Evolutionary conservation across 495 filamentous ascomycete species (phyloP).

Genomic region (Tuber indicum): DNA sequence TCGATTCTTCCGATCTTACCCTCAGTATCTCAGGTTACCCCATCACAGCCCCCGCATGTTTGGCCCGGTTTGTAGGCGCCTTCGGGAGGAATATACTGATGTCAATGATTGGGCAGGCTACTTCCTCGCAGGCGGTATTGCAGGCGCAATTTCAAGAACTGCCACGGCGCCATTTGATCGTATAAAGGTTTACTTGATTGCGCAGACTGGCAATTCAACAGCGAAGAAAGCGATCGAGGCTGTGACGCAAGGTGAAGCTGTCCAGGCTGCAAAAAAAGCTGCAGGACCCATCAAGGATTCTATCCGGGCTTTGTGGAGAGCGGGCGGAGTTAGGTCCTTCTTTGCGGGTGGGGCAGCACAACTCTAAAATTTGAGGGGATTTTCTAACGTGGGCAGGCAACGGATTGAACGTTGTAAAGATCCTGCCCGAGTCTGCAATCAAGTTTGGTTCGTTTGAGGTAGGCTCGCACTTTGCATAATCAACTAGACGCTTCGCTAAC

Average conservation of each 20-base stretch:
- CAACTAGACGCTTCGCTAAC: constrained; percentile 12
- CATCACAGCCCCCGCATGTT: constrained; percentile 22
- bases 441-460: constrained; percentile 93
- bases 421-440: constrained; percentile 96
- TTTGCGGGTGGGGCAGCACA: constrained; percentile 69
- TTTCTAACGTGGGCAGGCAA: constrained; percentile 59
- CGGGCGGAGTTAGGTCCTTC: constrained; percentile 83
- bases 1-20: constrained; percentile 64
- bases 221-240: constrained; percentile 55
- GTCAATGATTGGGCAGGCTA: constrained; percentile 61
- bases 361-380: constrained; percentile 4
- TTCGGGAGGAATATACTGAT: constrained; percentile 18
- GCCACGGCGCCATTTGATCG: constrained; percentile 93
- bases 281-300: constrained; percentile 65
- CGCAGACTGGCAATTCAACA: constrained; percentile 62
- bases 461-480: constrained; percentile 7
- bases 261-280: constrained; percentile 60
- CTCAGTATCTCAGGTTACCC: constrained; percentile 27
- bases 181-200: constrained; percentile 94
- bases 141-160: constrained; percentile 86
- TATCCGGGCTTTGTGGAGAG: constrained; percentile 66
- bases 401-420: constrained; percentile 91
- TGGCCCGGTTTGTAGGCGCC: constrained; percentile 29
- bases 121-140: constrained; percentile 88
- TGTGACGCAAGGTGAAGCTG: constrained; percentile 63